Evolutionary conservation across 345 rosid genomes (phyloP).

Genomic region (Tarenaya hassleriana): DNA sequence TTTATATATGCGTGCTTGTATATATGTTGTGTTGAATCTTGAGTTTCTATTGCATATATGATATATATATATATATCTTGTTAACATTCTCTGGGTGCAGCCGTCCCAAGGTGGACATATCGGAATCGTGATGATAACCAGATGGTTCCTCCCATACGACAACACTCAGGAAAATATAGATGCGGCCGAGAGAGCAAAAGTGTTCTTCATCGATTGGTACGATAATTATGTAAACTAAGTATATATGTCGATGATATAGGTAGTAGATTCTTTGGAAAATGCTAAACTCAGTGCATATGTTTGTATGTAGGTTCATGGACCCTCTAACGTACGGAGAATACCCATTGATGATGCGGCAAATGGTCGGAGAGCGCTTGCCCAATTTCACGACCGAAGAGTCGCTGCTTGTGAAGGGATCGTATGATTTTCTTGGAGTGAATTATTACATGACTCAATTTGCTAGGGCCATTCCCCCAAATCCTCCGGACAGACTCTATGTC

Average conservation of each 20-base stretch:
- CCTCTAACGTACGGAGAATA: slow-evolving; percentile 32
- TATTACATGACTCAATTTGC: slow-evolving; percentile 19
- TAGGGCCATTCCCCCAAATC: slow-evolving; percentile 4
- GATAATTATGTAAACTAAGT: not conserved
- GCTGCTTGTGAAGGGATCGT: slow-evolving; percentile 12
- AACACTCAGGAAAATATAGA: not conserved
- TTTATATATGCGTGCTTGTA: not conserved
- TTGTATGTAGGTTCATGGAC: slow-evolving; percentile 29
- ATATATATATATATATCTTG: not conserved
- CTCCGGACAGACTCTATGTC: slow-evolving; percentile 9
- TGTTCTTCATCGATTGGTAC: slow-evolving; percentile 33
- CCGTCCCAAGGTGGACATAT: slow-evolving; percentile 28
- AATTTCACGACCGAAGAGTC: not conserved
- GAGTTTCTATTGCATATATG: not conserved
- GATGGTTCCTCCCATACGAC: slow-evolving; percentile 28
- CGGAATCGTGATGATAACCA: slow-evolving; percentile 26
- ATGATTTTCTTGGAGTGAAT: slow-evolving; percentile 18
- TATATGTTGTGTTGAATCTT: not conserved
- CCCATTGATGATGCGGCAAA: slow-evolving; percentile 22
- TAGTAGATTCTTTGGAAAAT: not conserved
- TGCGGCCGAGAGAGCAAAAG: slow-evolving; percentile 28
- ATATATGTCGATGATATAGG: not conserved
- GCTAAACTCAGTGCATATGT: not conserved
- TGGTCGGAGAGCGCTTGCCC: slow-evolving; percentile 16
- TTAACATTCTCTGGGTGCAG: slow-evolving; percentile 15